Conservation (phyloP, 2,329 filamentous ascomycete species). For the Meredithiella fracta region DNA sequence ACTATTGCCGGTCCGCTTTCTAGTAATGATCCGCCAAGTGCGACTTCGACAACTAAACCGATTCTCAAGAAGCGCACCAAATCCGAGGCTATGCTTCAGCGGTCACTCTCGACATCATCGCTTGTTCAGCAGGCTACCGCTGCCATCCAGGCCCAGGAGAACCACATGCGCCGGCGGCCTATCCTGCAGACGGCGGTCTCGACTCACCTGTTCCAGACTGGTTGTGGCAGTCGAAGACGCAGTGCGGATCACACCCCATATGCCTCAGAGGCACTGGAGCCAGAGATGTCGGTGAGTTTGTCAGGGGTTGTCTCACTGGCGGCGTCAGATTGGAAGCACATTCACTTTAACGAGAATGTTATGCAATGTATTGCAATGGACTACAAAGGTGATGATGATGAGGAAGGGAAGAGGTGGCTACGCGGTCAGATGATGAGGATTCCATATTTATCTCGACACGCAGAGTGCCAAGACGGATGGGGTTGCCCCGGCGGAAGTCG, state of each 20-base stretch:
- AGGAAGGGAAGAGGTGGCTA: not conserved
- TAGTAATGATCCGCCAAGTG: constrained; percentile 32
- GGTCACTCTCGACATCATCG: constrained; percentile 74
- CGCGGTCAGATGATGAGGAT: constrained; percentile 44
- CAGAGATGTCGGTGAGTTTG: constrained; percentile 42
- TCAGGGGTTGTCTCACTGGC: constrained; percentile 52
- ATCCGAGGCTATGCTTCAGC: constrained; percentile 86
- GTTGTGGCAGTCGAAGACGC: constrained; percentile 21
- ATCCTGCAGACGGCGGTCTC: constrained; percentile 26
- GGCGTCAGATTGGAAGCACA: constrained; percentile 56
- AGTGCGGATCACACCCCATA: constrained; percentile 18
- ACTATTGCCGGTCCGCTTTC: constrained; percentile 31
- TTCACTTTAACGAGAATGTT: constrained; percentile 92
- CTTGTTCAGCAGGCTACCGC: constrained; percentile 79
- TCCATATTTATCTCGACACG: constrained; percentile 48
- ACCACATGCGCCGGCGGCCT: constrained; percentile 35
- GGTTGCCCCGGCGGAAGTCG: constrained; percentile 32
- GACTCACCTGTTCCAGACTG: constrained; percentile 20
- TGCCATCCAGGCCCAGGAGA: constrained; percentile 68
- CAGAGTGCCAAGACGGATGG: constrained; percentile 37
- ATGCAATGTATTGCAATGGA: constrained; percentile 92
- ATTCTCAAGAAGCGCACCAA: constrained; percentile 95
- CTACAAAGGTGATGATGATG: constrained; percentile 58
- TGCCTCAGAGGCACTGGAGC: not conserved
- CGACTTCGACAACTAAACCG: constrained; percentile 67